Conservation (phyloP, 2,329 filamentous ascomycete species). For the Colletotrichum falcatum region DNA sequence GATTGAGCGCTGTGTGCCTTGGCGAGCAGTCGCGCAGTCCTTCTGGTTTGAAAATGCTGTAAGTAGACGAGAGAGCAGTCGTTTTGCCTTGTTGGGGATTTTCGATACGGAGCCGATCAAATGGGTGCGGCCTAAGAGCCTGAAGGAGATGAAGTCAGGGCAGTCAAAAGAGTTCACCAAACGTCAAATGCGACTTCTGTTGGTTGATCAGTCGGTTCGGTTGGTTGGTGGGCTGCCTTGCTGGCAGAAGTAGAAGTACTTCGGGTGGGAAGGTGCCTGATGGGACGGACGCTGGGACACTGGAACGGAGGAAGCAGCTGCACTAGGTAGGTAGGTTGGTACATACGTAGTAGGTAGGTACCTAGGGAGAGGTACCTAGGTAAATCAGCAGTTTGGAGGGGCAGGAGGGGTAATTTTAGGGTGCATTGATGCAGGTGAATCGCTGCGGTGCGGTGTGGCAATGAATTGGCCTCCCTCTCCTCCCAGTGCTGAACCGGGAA, state of each 20-base stretch:
- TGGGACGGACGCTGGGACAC: neutral
- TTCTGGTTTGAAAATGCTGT: neutral
- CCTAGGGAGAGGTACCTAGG: too few species aligned
- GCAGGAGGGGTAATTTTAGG: constrained; percentile 41
- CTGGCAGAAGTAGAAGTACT: constrained; percentile 25
- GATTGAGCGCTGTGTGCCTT: constrained; percentile 7
- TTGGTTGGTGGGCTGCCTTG: constrained; percentile 19
- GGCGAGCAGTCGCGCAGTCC: constrained; percentile 1
- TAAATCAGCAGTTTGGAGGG: constrained; percentile 38
- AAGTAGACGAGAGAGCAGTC: neutral
- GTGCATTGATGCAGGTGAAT: constrained; percentile 28
- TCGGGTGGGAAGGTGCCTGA: constrained; percentile 5
- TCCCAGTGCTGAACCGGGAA: neutral
- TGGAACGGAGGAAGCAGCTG: constrained; percentile 24
- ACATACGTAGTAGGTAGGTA: too few species aligned
- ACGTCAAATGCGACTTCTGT: constrained; percentile 23
- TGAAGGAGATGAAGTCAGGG: constrained; percentile 25
- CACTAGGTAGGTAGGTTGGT: too few species aligned
- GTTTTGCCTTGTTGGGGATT: neutral
- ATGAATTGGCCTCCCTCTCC: neutral
- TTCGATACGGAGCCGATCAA: constrained; percentile 5
- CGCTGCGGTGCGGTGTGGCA: constrained; percentile 16
- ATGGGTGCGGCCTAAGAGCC: constrained; percentile 31
- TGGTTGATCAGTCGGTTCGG: constrained; percentile 14
- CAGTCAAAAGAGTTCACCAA: constrained; percentile 11